These are phyloP conservation scores for Mitosporidium daphniae DNA, from an alignment of 371 early-diverging fungal species.

Conservation along the genomic window DNA sequence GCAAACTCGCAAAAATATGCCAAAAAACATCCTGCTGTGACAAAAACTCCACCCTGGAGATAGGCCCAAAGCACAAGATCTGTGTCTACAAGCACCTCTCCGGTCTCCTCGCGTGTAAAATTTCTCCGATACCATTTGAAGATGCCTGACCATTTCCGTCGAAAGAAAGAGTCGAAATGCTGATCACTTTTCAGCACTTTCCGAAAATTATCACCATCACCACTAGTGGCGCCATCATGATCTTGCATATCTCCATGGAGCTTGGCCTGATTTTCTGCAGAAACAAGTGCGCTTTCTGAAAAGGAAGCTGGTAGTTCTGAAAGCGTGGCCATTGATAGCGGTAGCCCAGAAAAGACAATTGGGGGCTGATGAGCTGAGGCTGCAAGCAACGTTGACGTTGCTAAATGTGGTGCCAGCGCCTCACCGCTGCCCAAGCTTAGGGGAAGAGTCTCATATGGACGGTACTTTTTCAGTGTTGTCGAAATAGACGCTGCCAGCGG, in stretches of 20 bases:
- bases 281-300: no score
- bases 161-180: background rate
- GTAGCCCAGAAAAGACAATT: no score
- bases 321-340: no score
- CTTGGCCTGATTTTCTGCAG: background rate
- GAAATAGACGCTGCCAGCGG: no score
- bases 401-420: no score
- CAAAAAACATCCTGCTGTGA: slow-evolving; percentile 23
- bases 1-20: slow-evolving; percentile 28
- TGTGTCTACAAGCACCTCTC: slow-evolving; percentile 40
- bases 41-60: slow-evolving; percentile 38
- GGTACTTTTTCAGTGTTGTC: no score
- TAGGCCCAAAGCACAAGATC: slow-evolving; percentile 41
- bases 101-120: slow-evolving; percentile 1
- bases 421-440: no score
- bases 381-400: no score
- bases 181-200: background rate
- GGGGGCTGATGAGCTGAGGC: no score
- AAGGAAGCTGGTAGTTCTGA: no score
- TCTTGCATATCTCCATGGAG: background rate
- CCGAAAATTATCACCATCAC: no score
- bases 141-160: background rate
- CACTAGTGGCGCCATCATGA: background rate
- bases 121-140: background rate
- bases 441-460: no score